A percentile compares a stretch with the other conserved stretches of the same genome.
phyloP scores from a whole-genome alignment of 179 eudicot species.

The Heliamphora pulchella region DNA sequence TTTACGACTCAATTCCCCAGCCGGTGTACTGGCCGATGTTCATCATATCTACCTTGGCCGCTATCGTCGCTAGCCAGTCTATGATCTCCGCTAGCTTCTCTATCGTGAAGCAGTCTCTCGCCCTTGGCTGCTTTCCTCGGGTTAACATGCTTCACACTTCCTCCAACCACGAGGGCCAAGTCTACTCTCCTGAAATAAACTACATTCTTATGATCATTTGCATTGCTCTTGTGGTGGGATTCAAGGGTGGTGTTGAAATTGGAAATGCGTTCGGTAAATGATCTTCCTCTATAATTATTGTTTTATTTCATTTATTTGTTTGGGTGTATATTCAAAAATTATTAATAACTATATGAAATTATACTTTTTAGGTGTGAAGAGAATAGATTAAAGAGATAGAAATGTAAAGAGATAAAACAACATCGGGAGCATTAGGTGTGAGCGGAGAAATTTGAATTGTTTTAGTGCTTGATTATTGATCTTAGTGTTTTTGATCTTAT shows the following conservation, averaged over 20 bases:
- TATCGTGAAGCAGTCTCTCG: constrained; percentile 18
- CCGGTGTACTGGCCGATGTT: constrained; percentile 23
- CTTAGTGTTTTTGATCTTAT: too few species aligned
- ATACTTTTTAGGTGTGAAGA: too few species aligned
- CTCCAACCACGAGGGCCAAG: constrained; percentile 16
- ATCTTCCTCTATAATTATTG: background rate
- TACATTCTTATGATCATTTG: constrained; percentile 14
- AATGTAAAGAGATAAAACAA: too few species aligned
- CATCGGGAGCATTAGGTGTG: too few species aligned
- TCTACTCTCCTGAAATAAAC: constrained; percentile 17
- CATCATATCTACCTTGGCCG: constrained; percentile 14
- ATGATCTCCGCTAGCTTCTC: constrained; percentile 21
- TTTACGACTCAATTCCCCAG: constrained; percentile 6
- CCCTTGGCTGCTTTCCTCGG: constrained; percentile 21
- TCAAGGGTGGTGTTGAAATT: constrained; percentile 6
- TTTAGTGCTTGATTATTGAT: too few species aligned
- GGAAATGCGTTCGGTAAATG: constrained; percentile 16
- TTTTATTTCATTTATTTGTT: background rate
- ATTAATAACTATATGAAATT: background rate
- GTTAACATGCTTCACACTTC: constrained; percentile 19
- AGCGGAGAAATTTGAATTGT: too few species aligned
- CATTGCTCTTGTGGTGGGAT: constrained; percentile 15
- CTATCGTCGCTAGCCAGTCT: constrained; percentile 18
- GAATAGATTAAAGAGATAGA: too few species aligned
- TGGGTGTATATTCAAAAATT: background rate